Evolutionary conservation across 768 basidiomycete genomes (phyloP).

Genomic region (Hirschioporus abietinus): DNA sequence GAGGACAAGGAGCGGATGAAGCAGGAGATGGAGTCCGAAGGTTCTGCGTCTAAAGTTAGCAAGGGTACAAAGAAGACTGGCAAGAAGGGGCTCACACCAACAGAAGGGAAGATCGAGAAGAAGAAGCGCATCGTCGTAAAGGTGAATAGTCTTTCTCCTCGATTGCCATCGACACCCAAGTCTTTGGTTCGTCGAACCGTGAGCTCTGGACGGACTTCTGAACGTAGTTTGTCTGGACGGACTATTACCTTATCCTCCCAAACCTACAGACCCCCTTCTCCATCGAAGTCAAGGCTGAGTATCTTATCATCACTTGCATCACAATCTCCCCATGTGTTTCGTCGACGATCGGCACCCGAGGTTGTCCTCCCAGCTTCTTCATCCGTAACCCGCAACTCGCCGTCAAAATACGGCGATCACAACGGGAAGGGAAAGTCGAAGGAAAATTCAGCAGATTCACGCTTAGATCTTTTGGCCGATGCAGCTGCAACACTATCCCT

Average conservation of each 20-base stretch:
- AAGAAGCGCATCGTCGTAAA: neutral
- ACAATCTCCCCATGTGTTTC: neutral
- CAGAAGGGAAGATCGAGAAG: neutral
- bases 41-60: neutral
- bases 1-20: conserved; percentile 1
- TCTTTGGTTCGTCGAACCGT: neutral
- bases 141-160: neutral
- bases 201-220: neutral
- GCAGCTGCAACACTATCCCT: neutral
- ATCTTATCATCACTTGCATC: neutral
- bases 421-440: neutral
- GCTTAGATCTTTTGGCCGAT: neutral
- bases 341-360: neutral
- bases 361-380: neutral
- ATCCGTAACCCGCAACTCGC: neutral
- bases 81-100: neutral
- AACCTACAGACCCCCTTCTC: neutral
- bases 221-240: neutral
- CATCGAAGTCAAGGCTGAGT: neutral
- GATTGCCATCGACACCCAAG: neutral
- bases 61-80: neutral
- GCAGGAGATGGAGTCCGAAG: neutral
- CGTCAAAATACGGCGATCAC: neutral
- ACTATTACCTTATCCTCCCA: neutral
- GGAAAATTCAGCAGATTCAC: neutral